phyloP scores from a whole-genome alignment of 192 early-diverging fungal species.

The Mortierella claussenii region DNA sequence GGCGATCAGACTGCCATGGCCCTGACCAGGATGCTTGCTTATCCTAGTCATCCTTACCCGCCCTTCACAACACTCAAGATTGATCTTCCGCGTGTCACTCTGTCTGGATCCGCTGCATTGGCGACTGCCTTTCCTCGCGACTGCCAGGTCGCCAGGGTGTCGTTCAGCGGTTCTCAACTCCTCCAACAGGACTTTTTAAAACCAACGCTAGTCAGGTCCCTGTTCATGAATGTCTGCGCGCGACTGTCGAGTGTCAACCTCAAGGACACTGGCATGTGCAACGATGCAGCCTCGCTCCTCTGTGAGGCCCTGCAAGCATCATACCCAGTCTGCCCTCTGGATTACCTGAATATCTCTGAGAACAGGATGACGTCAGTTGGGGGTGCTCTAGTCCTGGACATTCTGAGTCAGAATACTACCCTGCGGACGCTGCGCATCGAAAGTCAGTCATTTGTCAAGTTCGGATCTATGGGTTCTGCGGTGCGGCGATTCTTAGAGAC shows the following conservation, averaged over 20 bases:
- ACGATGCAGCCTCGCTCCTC: constrained; percentile 17
- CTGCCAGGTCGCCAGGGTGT: constrained; percentile 19
- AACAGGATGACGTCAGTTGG: constrained; percentile 34
- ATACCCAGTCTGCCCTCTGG: background rate
- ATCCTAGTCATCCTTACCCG: background rate
- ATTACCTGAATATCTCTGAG: constrained; percentile 23
- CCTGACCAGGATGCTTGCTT: constrained; percentile 13
- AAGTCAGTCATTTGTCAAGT: constrained; percentile 16
- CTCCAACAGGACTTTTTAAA: background rate
- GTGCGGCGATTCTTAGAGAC: constrained; percentile 22
- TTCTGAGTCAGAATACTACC: background rate
- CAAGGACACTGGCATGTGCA: constrained; percentile 14
- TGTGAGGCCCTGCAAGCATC: constrained; percentile 10
- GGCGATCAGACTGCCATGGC: constrained; percentile 29
- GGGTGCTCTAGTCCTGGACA: constrained; percentile 12
- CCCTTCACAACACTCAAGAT: constrained; percentile 11
- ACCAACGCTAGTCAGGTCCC: background rate
- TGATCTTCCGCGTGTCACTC: constrained; percentile 17
- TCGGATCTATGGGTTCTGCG: constrained; percentile 31
- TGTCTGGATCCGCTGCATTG: constrained; percentile 11
- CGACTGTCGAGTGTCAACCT: constrained; percentile 16
- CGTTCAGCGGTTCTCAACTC: constrained; percentile 15
- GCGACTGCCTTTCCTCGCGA: background rate
- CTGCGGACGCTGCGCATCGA: constrained; percentile 24
- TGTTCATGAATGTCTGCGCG: constrained; percentile 17